Conservation (phyloP, 352 stramenopile species). For the Phytophthora citricola region DNA sequence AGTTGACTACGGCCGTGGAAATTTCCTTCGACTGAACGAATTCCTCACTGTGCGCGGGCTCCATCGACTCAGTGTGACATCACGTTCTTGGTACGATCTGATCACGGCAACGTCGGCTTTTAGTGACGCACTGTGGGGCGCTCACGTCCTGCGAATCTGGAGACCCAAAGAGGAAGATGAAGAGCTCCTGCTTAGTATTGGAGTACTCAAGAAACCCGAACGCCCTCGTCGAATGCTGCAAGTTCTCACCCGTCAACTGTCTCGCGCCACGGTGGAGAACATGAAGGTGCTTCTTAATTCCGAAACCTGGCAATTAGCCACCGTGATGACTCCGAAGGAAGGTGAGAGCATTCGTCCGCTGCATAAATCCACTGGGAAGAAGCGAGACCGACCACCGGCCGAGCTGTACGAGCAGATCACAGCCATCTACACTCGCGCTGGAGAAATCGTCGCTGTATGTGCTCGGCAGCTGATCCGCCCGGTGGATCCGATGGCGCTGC, state of each 20-base stretch:
- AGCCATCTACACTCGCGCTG: conserved; percentile 44
- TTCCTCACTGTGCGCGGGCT: conserved; percentile 52
- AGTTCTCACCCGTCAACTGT: conserved; percentile 57
- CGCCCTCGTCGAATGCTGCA: conserved; percentile 55
- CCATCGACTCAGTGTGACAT: conserved; percentile 56
- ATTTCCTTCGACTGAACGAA: conserved; percentile 53
- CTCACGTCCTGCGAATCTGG: conserved; percentile 57
- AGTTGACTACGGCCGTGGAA: conserved; percentile 32
- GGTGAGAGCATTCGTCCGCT: conserved; percentile 17
- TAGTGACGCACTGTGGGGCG: conserved; percentile 54
- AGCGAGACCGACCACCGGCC: conserved; percentile 9
- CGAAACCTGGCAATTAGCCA: conserved; percentile 66
- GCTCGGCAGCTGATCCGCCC: conserved; percentile 63
- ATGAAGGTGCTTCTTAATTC: conserved; percentile 54
- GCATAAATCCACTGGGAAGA: conserved; percentile 17
- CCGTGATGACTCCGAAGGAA: conserved; percentile 30
- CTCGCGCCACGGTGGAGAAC: conserved; percentile 52
- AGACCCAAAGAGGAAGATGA: conserved; percentile 43
- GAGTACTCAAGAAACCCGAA: conserved; percentile 49
- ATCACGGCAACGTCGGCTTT: conserved; percentile 44
- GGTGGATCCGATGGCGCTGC: conserved; percentile 38
- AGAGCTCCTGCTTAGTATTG: conserved; percentile 44
- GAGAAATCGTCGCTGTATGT: conserved; percentile 63
- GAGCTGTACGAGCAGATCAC: conserved; percentile 66
- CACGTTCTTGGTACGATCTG: conserved; percentile 52